phyloP scores from a whole-genome alignment of 1,284 basidiomycete species.

The Cutaneotrichosporon dermatis region DNA sequence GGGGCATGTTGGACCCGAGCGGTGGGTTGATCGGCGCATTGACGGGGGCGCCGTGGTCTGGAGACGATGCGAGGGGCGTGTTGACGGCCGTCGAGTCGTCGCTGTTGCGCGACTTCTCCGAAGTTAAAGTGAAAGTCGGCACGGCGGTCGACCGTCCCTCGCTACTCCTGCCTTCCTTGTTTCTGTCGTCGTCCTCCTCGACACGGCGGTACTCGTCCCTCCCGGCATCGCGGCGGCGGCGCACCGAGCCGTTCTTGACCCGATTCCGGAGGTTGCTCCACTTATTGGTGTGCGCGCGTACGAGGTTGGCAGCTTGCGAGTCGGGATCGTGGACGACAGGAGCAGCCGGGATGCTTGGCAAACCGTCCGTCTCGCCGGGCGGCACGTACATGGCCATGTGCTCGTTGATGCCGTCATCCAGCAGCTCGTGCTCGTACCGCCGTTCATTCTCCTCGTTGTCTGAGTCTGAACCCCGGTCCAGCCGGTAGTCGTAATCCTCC shows the following conservation, averaged over 20 bases:
- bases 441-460: constrained; percentile 2
- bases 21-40: constrained; percentile 12
- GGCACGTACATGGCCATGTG: constrained; percentile 14
- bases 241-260: constrained; percentile 20
- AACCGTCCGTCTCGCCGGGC: constrained; percentile 50
- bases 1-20: constrained; percentile 1
- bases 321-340: constrained; percentile 12
- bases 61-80: neutral
- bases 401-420: constrained; percentile 34
- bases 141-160: neutral
- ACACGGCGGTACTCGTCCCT: neutral
- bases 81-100: constrained; percentile 1
- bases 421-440: constrained; percentile 15
- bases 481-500: constrained; percentile 48
- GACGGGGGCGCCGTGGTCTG: neutral
- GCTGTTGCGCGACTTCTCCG: constrained; percentile 4
- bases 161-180: neutral
- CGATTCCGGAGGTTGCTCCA: constrained; percentile 44
- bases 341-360: constrained; percentile 40
- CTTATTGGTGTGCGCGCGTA: constrained; percentile 47
- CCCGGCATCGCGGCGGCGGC: neutral
- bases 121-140: neutral
- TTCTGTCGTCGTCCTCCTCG: neutral
- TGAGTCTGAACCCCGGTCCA: constrained; percentile 33
- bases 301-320: constrained; percentile 39